Evolutionary conservation across 176 grass and related monocot genomes (phyloP), one percentile per base, ranked within the genome.

Genomic region (Oryza glaberrima): DNA sequence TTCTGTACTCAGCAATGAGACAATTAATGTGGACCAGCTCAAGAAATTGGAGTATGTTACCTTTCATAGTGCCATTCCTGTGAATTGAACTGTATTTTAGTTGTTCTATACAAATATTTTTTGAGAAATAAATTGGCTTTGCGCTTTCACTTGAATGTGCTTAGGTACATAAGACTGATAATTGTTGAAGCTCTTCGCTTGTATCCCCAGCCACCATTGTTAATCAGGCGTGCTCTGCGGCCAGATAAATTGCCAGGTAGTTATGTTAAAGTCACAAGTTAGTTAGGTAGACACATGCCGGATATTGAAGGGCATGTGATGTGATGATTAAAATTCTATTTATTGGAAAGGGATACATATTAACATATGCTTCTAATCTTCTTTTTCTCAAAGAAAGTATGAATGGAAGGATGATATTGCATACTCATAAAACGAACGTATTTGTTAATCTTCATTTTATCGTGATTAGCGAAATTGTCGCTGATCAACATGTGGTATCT

Each of bases 131-230:
- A 15, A 9, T 54, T 6, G 75, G 14, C 17, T 74, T 78, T 82
- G 56, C 2, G 15, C 51, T 68, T 71, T 40, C 7, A 83, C 69
- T 75, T 80, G 65, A 35, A 47, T 82, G 38, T 67, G 78, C 68
- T 87, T 84, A 98, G 96, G 84, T 98, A 98, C 81, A 87, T 98
- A 86, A 85, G 94, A 70, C 86, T 89, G 8, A 92, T 98, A 82
- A 89, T 98, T 89, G 89, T 90, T 79, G 96, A 98, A 88, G 65
- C 91, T 87, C 96, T 98, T 86, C 91, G 96, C 47, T 36, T 95
- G 78, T 98, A 98, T 86, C 96, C 96, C 20, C 93, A 98, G 67
- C 96, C 96, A 54, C 96, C 93, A 72, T 84, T 98, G 83, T 81
- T 98, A 67, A 98, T 98, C 78, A 95, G 93, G 74, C 96, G 96